Base-by-base conservation (phyloP, 2,329 filamentous ascomycete genomes). In the Paraconiothyrium sp. region DNA sequence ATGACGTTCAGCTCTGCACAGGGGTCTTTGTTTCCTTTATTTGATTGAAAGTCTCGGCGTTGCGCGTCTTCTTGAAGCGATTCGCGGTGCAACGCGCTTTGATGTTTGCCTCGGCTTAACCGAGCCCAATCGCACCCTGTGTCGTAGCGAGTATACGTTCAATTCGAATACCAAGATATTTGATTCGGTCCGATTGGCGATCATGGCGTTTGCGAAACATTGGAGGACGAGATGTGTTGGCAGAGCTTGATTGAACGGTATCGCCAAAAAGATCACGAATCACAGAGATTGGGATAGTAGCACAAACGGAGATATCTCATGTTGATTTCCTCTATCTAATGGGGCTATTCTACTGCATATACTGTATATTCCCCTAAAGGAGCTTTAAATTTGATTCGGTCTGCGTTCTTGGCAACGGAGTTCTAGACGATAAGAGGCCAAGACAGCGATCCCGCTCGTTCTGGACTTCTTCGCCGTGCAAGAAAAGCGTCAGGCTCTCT, bases 121-220 rank as follows among this genome's bases (percentile, higher is more conserved):
- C 57, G 48, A 54, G 30, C n/a, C 57, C 57, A 59, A 59, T 54
- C 11, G 49, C 20, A 22, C 27, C 27, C 22, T 24, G 37, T 20
- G 22, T 27, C 48, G 48, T 51, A 51, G 30, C 48, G 48, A 51
- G 16, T n/a, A n/a, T 43, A 22, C n/a, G 43, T 65, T 57, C 51
- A 37, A 63, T 65, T 44, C 35, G 63, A 60, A 44, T 37, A 54
- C 47, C 41, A 50, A 32, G 63, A 65, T 62, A 22, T 63, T 69
- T 70, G 65, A 66, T 63, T 48, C 24, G 39, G 52, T 54, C 30
- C 43, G 49, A 49, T 50, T 47, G 55, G 59, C 63, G 24, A 4
- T 3, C 22, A 9, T 41, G 22, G 48, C 56, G 34, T 54, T 34
- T 44, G 30, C 55, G 43, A 35, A 57, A 34, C n/a, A 54, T 6